Conservation (phyloP, 495 filamentous ascomycete species). For the Annulohypoxylon maeteangense region DNA sequence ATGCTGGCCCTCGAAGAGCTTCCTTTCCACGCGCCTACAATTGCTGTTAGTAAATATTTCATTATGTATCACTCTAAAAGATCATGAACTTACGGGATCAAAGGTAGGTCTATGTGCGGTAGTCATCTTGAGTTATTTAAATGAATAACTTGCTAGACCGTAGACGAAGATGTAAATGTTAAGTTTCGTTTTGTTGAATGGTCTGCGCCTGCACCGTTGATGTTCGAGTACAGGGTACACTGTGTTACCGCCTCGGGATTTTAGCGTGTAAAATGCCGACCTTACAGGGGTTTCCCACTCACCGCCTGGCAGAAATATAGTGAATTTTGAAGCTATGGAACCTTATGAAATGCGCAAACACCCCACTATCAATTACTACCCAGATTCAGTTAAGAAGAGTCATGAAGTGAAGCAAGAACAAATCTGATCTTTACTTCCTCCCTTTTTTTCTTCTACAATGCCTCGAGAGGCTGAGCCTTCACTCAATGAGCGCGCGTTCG, state of each 20-base stretch:
- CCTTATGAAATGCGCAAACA: constrained; percentile 19
- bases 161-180: constrained; percentile 9
- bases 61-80: not conserved
- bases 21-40: constrained; percentile 90
- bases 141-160: not conserved
- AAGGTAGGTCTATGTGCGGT: constrained; percentile 92
- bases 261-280: constrained; percentile 27
- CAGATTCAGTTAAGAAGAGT: constrained; percentile 17
- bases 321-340: constrained; percentile 28
- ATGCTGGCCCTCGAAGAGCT: constrained; percentile 90
- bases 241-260: constrained; percentile 25
- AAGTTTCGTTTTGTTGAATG: constrained; percentile 17
- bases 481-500: constrained; percentile 79
- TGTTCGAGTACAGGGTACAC: constrained; percentile 4
- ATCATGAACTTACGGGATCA: constrained; percentile 73
- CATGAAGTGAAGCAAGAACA: constrained; percentile 33
- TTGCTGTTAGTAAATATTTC: constrained; percentile 26
- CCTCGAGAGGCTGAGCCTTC: constrained; percentile 89
- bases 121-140: constrained; percentile 64
- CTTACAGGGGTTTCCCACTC: constrained; percentile 33
- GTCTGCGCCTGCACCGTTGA: constrained; percentile 5
- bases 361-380: constrained; percentile 39
- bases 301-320: constrained; percentile 50
- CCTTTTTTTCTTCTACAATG: constrained; percentile 62
- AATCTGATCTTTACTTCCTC: constrained; percentile 15